Evolutionary conservation across 768 basidiomycete species (phyloP).

Genomic region (Leccinum boreale): DNA sequence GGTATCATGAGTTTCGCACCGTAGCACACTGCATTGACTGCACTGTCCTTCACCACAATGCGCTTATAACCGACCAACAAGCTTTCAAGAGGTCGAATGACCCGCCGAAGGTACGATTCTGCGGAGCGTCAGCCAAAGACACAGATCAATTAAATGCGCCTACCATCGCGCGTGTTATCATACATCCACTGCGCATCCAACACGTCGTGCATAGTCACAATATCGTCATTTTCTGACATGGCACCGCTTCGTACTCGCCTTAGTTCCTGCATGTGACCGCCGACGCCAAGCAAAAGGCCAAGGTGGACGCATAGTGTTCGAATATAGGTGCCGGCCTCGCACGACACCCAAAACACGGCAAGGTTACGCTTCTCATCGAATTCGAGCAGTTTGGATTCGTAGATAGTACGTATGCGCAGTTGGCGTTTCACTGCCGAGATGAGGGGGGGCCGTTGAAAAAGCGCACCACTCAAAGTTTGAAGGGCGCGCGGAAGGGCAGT

Average conservation of each 20-base stretch:
- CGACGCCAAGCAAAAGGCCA: conserved; percentile 90
- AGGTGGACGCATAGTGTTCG: conserved; percentile 97
- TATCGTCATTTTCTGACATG: conserved; percentile 96
- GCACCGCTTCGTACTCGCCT: conserved; percentile 93
- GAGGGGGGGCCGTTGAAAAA: conserved; percentile 98
- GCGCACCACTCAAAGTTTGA: conserved; percentile 94
- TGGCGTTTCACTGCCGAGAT: conserved; percentile 99
- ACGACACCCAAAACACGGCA: conserved; percentile 97
- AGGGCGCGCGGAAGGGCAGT: conserved; percentile 88
- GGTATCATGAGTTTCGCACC: conserved; percentile 99
- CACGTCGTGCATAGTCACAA: conserved; percentile 99
- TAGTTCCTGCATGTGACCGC: conserved; percentile 99
- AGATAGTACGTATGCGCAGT: conserved; percentile 93
- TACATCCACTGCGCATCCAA: conserved; percentile 98
- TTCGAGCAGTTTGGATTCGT: conserved; percentile 93
- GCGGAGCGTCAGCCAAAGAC: conserved; percentile 12
- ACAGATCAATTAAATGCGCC: conserved; percentile 17
- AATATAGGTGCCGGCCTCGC: conserved; percentile 96
- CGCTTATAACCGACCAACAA: conserved; percentile 96
- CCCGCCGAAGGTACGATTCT: conserved; percentile 97
- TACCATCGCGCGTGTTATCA: conserved; percentile 96
- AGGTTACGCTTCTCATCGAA: conserved; percentile 97
- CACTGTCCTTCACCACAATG: conserved; percentile 98
- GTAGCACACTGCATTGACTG: conserved; percentile 98
- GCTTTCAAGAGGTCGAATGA: conserved; percentile 91